phyloP scores from a whole-genome alignment of 768 basidiomycete species.

The Agrocybe pediades region DNA sequence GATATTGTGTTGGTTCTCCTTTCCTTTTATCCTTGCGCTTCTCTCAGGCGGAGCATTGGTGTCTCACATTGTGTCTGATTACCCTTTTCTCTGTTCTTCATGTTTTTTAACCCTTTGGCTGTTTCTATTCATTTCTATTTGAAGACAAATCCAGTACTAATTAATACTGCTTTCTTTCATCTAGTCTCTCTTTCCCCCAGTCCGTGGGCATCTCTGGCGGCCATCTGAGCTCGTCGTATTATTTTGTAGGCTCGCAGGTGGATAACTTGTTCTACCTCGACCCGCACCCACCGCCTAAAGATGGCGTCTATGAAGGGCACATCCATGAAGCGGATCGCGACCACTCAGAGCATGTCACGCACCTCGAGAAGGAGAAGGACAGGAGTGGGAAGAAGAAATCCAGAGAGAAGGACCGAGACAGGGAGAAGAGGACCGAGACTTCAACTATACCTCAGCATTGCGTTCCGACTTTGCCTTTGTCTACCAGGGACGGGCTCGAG shows the following conservation, averaged over 20 bases:
- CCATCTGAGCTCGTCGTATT: constrained; percentile 95
- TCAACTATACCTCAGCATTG: constrained; percentile 15
- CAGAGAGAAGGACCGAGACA: background rate
- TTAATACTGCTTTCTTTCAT: no score
- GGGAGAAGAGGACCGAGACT: background rate
- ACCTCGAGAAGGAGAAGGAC: no score
- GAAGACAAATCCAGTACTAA: no score
- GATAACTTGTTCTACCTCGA: constrained; percentile 86
- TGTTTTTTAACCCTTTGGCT: no score
- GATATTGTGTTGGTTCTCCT: no score
- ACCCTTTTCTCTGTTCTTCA: no score
- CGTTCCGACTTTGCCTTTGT: constrained; percentile 50
- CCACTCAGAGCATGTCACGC: constrained; percentile 12
- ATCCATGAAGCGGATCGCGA: constrained; percentile 7
- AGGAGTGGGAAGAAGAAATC: no score
- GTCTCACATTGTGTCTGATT: no score
- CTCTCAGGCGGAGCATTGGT: no score
- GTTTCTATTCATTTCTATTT: no score
- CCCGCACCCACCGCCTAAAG: constrained; percentile 50
- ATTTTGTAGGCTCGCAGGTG: constrained; percentile 93
- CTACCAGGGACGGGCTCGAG: constrained; percentile 55
- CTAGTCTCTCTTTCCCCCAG: constrained; percentile 88
- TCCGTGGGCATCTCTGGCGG: constrained; percentile 97
- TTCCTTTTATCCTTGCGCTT: no score
- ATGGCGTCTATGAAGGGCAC: background rate